phyloP scores from a whole-genome alignment of 2,329 filamentous ascomycete genomes.

The Fusarium floridanum region DNA sequence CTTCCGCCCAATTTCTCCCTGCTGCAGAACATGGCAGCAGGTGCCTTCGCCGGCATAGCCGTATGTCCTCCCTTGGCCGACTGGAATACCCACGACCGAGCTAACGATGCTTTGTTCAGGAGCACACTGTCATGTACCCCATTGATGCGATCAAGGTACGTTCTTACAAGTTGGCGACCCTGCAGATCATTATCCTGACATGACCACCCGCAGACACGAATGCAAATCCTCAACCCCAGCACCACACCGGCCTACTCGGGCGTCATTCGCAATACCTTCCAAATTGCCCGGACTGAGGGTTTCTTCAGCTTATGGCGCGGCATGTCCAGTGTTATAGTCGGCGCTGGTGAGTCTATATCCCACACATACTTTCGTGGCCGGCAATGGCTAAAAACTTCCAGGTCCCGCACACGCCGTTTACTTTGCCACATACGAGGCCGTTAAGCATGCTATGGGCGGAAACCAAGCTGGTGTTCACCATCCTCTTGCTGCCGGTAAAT shows the following conservation, averaged over 20 bases:
- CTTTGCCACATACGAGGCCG: constrained; percentile 97
- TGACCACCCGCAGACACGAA: constrained; percentile 79
- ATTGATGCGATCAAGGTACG: constrained; percentile 96
- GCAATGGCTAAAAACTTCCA: constrained; percentile 54
- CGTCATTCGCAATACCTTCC: constrained; percentile 90
- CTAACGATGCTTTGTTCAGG: constrained; percentile 64
- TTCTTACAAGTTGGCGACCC: not conserved
- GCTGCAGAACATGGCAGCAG: constrained; percentile 93
- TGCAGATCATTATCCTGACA: constrained; percentile 35
- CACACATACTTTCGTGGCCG: constrained; percentile 27
- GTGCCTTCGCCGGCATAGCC: constrained; percentile 96
- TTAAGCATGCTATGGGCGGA: constrained; percentile 95
- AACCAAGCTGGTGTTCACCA: constrained; percentile 91
- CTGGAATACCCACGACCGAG: constrained; percentile 4
- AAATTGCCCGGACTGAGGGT: constrained; percentile 91
- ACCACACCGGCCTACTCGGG: constrained; percentile 87
- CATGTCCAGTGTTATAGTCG: constrained; percentile 94
- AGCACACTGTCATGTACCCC: constrained; percentile 99
- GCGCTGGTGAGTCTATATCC: constrained; percentile 77
- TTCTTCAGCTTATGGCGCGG: constrained; percentile 94
- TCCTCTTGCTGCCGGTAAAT: constrained; percentile 88
- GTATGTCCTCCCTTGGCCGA: constrained; percentile 64
- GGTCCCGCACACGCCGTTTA: constrained; percentile 98
- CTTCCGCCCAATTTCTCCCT: constrained; percentile 95
- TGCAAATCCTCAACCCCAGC: constrained; percentile 93